A percentile compares a stretch with the other conserved stretches of the same genome.
Conservation (phyloP, 2,329 filamentous ascomycete species). For the Neonectria sp. region DNA sequence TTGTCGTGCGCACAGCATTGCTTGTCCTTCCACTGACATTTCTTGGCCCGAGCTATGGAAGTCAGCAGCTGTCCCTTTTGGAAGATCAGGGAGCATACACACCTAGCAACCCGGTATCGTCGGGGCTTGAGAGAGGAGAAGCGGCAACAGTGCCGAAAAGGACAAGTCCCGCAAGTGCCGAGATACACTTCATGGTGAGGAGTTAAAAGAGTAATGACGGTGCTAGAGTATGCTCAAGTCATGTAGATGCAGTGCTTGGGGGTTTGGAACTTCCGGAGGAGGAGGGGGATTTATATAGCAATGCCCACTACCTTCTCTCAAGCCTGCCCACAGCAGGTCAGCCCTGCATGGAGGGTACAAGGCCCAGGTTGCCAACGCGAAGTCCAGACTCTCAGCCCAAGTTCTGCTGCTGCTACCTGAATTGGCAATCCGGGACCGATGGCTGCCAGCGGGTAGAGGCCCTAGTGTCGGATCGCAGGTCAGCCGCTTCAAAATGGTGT, state of each 20-base stretch:
- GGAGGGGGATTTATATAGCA: constrained; percentile 1
- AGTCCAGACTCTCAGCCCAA: not conserved
- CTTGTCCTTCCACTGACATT: constrained; percentile 37
- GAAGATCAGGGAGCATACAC: not conserved
- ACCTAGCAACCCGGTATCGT: constrained; percentile 24
- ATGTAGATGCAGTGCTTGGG: not conserved
- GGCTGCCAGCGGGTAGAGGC: not conserved
- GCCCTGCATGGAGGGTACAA: not conserved
- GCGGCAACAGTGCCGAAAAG: constrained; percentile 27
- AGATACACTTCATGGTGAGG: constrained; percentile 30
- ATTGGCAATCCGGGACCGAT: not conserved
- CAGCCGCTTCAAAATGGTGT: not conserved
- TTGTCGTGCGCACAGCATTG: constrained; percentile 29
- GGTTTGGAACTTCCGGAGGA: not conserved
- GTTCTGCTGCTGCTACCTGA: not conserved
- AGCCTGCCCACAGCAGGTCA: not conserved
- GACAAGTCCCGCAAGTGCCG: constrained; percentile 17
- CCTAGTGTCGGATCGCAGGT: not conserved
- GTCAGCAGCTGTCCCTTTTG: constrained; percentile 4
- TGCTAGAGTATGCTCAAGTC: not conserved
- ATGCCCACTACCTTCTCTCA: not conserved
- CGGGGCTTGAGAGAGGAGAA: constrained; percentile 30
- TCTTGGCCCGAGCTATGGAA: constrained; percentile 22
- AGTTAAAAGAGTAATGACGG: not conserved
- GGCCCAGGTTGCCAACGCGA: not conserved